Percentiles rank a stretch among this genome's conserved stretches.
Conservation (phyloP, 805 yeast genomes). For the Starmerella stigmatis region DNA sequence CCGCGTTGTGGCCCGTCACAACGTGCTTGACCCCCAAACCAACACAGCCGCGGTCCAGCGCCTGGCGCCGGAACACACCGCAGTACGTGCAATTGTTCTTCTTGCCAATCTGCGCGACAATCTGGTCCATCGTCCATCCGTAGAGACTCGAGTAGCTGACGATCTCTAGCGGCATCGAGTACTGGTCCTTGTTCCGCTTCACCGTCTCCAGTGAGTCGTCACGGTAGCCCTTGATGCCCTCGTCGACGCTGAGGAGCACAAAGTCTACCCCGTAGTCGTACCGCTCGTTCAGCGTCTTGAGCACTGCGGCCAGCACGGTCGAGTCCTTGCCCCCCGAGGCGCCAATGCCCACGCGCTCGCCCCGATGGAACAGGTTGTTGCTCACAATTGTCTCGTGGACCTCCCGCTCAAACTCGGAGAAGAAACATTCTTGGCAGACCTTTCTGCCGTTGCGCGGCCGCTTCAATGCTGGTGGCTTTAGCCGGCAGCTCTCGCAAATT, state of each 20-base stretch:
- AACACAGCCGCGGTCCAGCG: constrained; percentile 90
- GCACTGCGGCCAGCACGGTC: constrained; percentile 80
- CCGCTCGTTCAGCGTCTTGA: constrained; percentile 79
- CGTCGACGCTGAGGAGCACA: constrained; percentile 79
- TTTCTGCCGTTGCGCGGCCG: constrained; percentile 88
- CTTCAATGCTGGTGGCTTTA: constrained; percentile 72
- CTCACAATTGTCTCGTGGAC: constrained; percentile 78
- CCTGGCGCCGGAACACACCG: constrained; percentile 94
- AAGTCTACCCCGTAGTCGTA: constrained; percentile 80
- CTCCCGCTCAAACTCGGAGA: constrained; percentile 83
- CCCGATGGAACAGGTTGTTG: constrained; percentile 58
- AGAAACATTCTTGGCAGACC: constrained; percentile 85
- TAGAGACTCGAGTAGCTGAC: constrained; percentile 81
- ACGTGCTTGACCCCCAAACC: constrained; percentile 77
- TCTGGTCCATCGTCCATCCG: constrained; percentile 98
- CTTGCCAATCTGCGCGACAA: constrained; percentile 87
- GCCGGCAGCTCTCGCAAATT: constrained; percentile 70
- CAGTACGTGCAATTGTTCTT: constrained; percentile 94
- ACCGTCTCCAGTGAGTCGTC: constrained; percentile 97
- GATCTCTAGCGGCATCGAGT: constrained; percentile 65
- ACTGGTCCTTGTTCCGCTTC: constrained; percentile 80
- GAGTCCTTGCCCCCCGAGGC: constrained; percentile 99
- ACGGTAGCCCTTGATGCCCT: constrained; percentile 93
- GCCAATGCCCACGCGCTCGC: constrained; percentile 91
- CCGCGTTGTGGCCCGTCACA: constrained; percentile 98